Base-by-base conservation (phyloP, 352 stramenopile species). In the Pythium phragmiticola region DNA sequence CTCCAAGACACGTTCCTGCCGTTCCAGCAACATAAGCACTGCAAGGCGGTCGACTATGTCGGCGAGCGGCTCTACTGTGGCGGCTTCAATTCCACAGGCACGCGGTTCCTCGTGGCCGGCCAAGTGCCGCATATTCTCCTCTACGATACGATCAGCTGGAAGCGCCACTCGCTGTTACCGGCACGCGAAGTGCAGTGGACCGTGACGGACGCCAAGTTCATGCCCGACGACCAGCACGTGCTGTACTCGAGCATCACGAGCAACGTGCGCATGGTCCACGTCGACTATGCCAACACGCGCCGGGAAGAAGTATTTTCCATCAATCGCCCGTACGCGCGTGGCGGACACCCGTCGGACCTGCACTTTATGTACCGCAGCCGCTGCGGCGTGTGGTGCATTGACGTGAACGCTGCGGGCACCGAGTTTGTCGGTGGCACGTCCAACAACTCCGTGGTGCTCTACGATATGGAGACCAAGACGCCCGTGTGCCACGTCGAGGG, bases 201-300 rank as follows among this genome's bases (percentile, higher is more conserved):
- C 0, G 80, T 95, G 12, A 92, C 82, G 6, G 87, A 95, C 56
- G 87, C 87, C 52, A 91, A 91, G 66, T 95, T 93, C 62, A 87
- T 77, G 7, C 82, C 87, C 0, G 74, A 92, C 34, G 82, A 90
- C 63, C 73, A 73, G 16, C 78, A 74, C 61, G 76, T 92, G 12
- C 56, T 95, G 53, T 95, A 95, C 70, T 84, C 87, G 30, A 89
- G 71, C 16, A 93, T 95, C 60, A 92, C 83, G 58, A 90, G 73
- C 68, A 92, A 89, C 60, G 80, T 95, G 48, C 82, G 82, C 45
- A 90, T 95, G 81, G 83, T 93, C 43, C 79, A 69, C 50, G 75
- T 81, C 30, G 72, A 88, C 62, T 87, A 75, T 64, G 74, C 80
- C 28, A 63, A 81, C 34, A 70, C 84, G 47, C 73, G 62, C 8